These are phyloP conservation scores for Pestalotiopsis sp. DNA, from an alignment of 2,329 filamentous ascomycete species.

Conservation along the genomic window DNA sequence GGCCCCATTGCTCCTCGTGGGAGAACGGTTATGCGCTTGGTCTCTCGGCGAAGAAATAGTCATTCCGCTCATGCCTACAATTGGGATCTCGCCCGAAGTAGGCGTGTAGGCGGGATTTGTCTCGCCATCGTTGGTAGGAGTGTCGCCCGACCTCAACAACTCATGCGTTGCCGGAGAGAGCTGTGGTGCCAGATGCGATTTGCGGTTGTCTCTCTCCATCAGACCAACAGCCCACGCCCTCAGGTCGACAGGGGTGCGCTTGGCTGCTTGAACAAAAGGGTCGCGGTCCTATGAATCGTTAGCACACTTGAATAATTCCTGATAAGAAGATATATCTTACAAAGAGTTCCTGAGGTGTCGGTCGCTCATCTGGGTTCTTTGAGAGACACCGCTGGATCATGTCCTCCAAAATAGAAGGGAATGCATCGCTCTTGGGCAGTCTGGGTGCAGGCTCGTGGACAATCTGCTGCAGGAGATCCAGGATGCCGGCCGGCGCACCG, in stretches of 20 bases:
- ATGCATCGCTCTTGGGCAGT: conserved; percentile 95
- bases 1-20: conserved; percentile 49
- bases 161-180: conserved; percentile 78
- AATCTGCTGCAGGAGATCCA: conserved; percentile 95
- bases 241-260: conserved; percentile 92
- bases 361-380: conserved; percentile 86
- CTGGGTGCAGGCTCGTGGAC: conserved; percentile 93
- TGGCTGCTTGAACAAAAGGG: conserved; percentile 92
- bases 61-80: conserved; percentile 44
- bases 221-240: conserved; percentile 91
- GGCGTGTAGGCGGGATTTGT: conserved; percentile 58
- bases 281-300: conserved; percentile 72
- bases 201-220: conserved; percentile 94
- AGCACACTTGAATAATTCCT: conserved; percentile 19
- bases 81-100: conserved; percentile 69
- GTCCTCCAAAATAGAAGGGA: conserved; percentile 91
- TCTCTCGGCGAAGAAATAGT: conserved; percentile 59
- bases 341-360: conserved; percentile 91
- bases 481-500: conserved; percentile 86
- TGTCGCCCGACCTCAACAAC: conserved; percentile 67
- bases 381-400: conserved; percentile 96
- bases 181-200: conserved; percentile 85
- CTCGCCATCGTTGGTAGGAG: conserved; percentile 54
- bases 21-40: conserved; percentile 49
- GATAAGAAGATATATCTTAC: conserved; percentile 53